Evolutionary conservation across 2,329 filamentous ascomycete species (phyloP), one percentile per base, ranked within the genome.

Genomic region (Paradendryphiella salina): DNA sequence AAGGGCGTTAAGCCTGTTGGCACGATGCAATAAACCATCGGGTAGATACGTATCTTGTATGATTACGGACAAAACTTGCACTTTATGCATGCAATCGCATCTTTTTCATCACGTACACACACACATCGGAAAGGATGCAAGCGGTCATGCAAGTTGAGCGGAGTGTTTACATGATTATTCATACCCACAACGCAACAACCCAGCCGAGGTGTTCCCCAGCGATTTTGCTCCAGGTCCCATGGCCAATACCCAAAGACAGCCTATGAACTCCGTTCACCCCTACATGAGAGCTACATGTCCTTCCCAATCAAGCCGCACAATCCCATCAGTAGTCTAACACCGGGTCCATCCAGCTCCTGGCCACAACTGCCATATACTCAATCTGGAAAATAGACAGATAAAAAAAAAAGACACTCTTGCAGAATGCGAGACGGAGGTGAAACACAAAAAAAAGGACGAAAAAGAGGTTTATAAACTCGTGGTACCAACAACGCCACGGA

Each of bases 1-100:
- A 96, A 92, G 79, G 94, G 93, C 7, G 87, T 99, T 67, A 99
- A 99, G 80, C 92, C 84, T 20, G 56, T 54, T 20, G 8, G 3
- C 5, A 41, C 41, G 28, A 21, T 14, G 10, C 33, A 5, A 13
- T 46, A 41, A 23, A 20, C 5, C 10, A 7, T 7, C 9, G 4
- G 3, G 23, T 21, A n/a, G 1, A 8, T 36, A 7, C 39, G 15
- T 5, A 5, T 4, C 5, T 35, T 48, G 32, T 47, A 48, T 26
- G 18, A 43, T 23, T 48, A 43, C 21, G 17, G 13, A 21, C 5
- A 18, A 10, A 37, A 13, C 13, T 37, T 10, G 35, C 9, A 11
- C 17, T 37, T 37, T 14, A 37, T 23, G 1, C 13, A 29, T 39
- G n/a, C 17, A 26, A 26, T 26, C 5, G 6, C 23, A 26, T 9